Evolutionary conservation across 208 protist species (phyloP), one percentile per base, ranked within the genome.

Genomic region (Porcisia deanei): DNA sequence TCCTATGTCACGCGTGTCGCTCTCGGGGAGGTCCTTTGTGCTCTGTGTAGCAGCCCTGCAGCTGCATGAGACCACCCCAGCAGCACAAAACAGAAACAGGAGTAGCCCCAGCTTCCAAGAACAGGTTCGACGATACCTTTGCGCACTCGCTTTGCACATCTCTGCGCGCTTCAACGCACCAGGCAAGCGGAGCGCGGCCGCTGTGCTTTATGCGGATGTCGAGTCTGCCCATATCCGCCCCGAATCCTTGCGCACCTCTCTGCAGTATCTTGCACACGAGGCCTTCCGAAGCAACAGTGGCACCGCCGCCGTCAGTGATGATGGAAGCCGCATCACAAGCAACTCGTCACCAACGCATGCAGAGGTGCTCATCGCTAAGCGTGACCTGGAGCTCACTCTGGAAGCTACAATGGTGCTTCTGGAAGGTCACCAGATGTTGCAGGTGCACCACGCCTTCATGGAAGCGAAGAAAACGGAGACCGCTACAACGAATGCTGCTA

Each of bases 211-310:
- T 8, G 66, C 47, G 0, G 77, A 82, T 41, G 77, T 82, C n/a
- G 72, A 77, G 72, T 25, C 49, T n/a, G 53, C n/a, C 18, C 43
- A 34, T 0, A 22, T 82, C 4, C 37, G 52, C 20, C 47, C 66
- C 2, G 77, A 82, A 5, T 37, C 72, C 0, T 34, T 82, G n/a
- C 65, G 45, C 9, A 73, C 3, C 47, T 47, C 77, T 9, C 25
- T 82, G n/a, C 77, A 82, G 47, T 82, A 71, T 60, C 71, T 82
- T 3, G 57, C 59, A 41, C 77, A 82, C 49, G 30, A 70, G n/a
- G 77, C 73, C 58, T 82, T 82, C 30, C 47, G 25, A 34, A 30
- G 47, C 58, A 75, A 34, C 55, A 16, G 25, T 10, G 47, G 57
- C 41, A 41, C n/a, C 0, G 37, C 39, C 47, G 18, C 58, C 6